A percentile compares a stretch with the other conserved stretches of the same genome.
phyloP scores from a whole-genome alignment of 2,329 filamentous ascomycete genomes.

The Xylaria sp. region DNA sequence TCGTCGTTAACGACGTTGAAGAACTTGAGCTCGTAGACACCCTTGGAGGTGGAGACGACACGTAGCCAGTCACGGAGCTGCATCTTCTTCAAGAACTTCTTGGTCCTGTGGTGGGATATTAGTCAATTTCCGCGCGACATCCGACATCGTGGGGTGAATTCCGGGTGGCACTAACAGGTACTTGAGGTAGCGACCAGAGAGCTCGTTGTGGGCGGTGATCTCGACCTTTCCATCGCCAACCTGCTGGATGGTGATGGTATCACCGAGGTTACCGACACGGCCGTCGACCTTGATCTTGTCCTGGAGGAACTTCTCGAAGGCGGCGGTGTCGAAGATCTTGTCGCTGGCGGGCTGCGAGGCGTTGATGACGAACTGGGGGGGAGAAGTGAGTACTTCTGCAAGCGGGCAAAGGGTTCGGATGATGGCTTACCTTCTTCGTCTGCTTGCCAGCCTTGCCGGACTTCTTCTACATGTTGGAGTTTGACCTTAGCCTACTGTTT shows the following conservation, averaged over 20 bases:
- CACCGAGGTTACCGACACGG: constrained; percentile 97
- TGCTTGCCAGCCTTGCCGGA: constrained; percentile 74
- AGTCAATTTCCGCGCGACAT: not conserved
- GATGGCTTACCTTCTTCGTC: constrained; percentile 79
- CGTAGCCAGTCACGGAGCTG: constrained; percentile 99
- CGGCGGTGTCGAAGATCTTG: constrained; percentile 99
- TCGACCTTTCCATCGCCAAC: constrained; percentile 97
- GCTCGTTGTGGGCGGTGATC: constrained; percentile 96
- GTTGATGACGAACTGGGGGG: constrained; percentile 93
- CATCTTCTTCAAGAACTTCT: constrained; percentile 99
- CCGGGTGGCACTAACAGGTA: constrained; percentile 79
- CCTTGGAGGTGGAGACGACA: constrained; percentile 96
- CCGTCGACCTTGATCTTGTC: constrained; percentile 99
- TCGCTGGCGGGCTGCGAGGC: constrained; percentile 97
- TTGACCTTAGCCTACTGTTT: constrained; percentile 97
- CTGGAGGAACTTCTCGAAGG: constrained; percentile 99
- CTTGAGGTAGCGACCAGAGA: constrained; percentile 99
- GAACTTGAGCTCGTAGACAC: constrained; percentile 99
- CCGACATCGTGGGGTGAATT: not conserved
- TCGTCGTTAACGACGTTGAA: constrained; percentile 99
- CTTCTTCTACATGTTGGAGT: constrained; percentile 71
- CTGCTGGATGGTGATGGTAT: constrained; percentile 89
- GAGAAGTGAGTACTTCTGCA: constrained; percentile 10
- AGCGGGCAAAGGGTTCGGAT: not conserved
- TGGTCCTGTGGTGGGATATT: constrained; percentile 72